phyloP scores from a whole-genome alignment of 495 filamentous ascomycete genomes.

The Xylaria venustula region DNA sequence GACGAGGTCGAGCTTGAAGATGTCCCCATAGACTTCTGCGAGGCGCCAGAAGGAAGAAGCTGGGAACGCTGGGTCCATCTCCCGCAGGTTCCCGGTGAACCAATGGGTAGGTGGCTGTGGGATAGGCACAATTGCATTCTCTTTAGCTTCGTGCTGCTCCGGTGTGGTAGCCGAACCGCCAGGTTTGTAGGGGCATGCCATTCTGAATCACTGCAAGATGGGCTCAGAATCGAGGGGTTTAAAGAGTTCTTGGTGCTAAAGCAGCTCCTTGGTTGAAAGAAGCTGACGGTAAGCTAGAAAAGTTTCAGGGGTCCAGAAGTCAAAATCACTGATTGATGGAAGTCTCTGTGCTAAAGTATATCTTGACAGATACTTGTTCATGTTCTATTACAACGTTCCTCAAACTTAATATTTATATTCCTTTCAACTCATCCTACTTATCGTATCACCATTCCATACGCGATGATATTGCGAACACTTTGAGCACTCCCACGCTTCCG shows the following conservation, averaged over 20 bases:
- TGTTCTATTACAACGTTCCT: not conserved
- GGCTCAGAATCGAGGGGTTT: not conserved
- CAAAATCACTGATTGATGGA: no score
- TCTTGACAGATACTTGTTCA: no score
- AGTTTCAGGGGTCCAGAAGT: not conserved
- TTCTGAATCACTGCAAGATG: not conserved
- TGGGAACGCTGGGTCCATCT: constrained; percentile 53
- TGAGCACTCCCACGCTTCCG: not conserved
- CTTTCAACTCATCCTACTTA: not conserved
- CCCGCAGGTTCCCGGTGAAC: constrained; percentile 56
- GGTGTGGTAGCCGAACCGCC: not conserved
- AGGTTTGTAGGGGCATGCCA: constrained; percentile 6
- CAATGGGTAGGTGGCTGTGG: constrained; percentile 59
- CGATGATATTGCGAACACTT: not conserved
- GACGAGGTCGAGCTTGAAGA: constrained; percentile 54
- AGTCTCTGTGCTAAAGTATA: no score
- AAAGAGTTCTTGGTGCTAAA: not conserved
- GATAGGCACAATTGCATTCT: constrained; percentile 30
- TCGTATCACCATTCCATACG: not conserved
- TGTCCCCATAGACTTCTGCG: constrained; percentile 59
- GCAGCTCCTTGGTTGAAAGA: not conserved
- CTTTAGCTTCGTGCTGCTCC: not conserved
- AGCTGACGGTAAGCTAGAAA: not conserved
- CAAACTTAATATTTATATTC: not conserved
- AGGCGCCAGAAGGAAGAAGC: constrained; percentile 55